These are phyloP conservation scores for Aspergillus brasiliensis DNA, from an alignment of 2,329 filamentous ascomycete genomes.

Conservation along the genomic window DNA sequence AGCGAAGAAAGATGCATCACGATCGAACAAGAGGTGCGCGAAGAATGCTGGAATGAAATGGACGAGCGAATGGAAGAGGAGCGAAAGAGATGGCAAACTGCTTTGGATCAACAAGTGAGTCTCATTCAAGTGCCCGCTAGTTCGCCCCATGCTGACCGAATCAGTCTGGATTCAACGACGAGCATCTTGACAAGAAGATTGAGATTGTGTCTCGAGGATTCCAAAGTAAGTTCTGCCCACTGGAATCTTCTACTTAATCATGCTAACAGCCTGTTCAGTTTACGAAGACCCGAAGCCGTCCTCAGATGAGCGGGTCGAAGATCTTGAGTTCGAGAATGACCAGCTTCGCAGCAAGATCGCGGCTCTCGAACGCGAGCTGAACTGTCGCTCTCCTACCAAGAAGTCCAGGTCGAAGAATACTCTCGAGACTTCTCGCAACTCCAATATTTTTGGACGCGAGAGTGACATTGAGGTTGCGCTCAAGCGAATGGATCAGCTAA, in stretches of 20 bases:
- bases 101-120: constrained; percentile 70
- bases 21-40: constrained; percentile 80
- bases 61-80: constrained; percentile 75
- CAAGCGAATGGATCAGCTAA: constrained; percentile 43
- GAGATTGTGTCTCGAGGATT: constrained; percentile 67
- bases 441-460: constrained; percentile 37
- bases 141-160: constrained; percentile 14
- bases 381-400: constrained; percentile 64
- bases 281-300: constrained; percentile 52
- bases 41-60: constrained; percentile 86
- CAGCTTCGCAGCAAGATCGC: constrained; percentile 66
- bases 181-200: constrained; percentile 85
- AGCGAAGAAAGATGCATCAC: constrained; percentile 67
- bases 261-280: constrained; percentile 35
- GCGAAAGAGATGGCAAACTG: constrained; percentile 77
- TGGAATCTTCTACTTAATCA: background rate
- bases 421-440: constrained; percentile 27
- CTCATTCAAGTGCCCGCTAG: background rate
- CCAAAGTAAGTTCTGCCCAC: constrained; percentile 38
- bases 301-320: constrained; percentile 62
- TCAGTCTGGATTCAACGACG: constrained; percentile 69
- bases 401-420: constrained; percentile 40
- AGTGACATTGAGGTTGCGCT: constrained; percentile 44
- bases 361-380: constrained; percentile 67
- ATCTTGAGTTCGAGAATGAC: constrained; percentile 72